Evolutionary conservation across 2,329 filamentous ascomycete genomes (phyloP).

Genomic region (Aotearoamyces nothofagi): DNA sequence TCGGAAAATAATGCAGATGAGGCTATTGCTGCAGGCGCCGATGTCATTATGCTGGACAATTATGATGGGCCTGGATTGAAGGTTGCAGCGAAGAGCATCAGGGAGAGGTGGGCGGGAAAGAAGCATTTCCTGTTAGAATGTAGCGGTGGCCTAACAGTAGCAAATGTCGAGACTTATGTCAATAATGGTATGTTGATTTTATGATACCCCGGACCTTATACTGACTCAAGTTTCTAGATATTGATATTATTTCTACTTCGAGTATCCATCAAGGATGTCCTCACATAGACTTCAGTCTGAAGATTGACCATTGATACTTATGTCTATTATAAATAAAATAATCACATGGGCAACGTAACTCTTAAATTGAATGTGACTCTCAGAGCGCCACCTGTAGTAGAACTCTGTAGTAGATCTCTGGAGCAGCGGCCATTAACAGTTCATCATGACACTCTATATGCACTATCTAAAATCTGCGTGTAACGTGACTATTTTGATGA

Average conservation of each 20-base stretch:
- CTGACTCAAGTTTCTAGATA: slow-evolving; percentile 35
- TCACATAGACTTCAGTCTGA: slow-evolving; percentile 91
- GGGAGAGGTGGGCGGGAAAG: slow-evolving; percentile 64
- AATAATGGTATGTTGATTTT: slow-evolving; percentile 41
- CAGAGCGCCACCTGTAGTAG: too few relatives aligned
- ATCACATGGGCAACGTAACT: too few relatives aligned
- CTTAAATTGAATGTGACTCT: too few relatives aligned
- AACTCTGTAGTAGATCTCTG: too few relatives aligned
- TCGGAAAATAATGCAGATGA: slow-evolving; percentile 78
- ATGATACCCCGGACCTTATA: not conserved
- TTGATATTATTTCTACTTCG: slow-evolving; percentile 93
- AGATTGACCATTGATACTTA: slow-evolving; percentile 42
- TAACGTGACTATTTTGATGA: too few relatives aligned
- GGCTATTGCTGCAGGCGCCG: slow-evolving; percentile 78
- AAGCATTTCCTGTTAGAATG: slow-evolving; percentile 75
- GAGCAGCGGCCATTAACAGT: too few relatives aligned
- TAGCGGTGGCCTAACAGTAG: slow-evolving; percentile 73
- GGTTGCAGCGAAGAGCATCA: slow-evolving; percentile 57
- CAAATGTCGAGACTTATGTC: slow-evolving; percentile 75
- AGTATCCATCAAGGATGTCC: slow-evolving; percentile 92
- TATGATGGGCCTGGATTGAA: slow-evolving; percentile 70
- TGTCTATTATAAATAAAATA: too few relatives aligned
- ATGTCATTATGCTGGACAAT: slow-evolving; percentile 96
- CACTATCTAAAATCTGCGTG: too few relatives aligned
- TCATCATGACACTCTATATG: too few relatives aligned